Conservation (phyloP, 2,329 filamentous ascomycete species). For the Neofusicoccum parvum region DNA sequence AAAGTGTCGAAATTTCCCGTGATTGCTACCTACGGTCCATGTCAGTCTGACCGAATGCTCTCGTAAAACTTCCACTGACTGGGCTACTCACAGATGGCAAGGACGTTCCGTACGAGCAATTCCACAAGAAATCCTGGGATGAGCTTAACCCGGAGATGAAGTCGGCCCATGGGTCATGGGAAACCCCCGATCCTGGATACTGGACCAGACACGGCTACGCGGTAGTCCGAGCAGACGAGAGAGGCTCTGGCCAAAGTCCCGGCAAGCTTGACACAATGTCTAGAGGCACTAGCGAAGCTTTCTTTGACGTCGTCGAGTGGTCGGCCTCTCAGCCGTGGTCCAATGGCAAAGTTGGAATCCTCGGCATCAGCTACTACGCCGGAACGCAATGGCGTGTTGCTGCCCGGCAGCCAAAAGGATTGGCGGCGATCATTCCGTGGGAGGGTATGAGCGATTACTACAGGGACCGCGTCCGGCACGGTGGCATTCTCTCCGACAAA, state of each 20-base stretch:
- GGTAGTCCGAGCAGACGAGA: conserved; percentile 57
- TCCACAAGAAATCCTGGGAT: no score
- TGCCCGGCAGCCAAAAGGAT: conserved; percentile 42
- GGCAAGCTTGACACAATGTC: conserved; percentile 55
- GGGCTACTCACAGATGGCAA: no score
- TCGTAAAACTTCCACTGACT: no score
- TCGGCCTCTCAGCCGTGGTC: conserved; percentile 52
- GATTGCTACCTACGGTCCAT: no score
- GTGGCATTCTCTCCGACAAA: conserved; percentile 50
- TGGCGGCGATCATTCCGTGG: conserved; percentile 54
- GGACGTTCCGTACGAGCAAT: no score
- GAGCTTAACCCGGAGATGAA: no score
- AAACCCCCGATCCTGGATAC: conserved; percentile 60
- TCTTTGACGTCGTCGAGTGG: conserved; percentile 56
- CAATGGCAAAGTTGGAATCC: conserved; percentile 51
- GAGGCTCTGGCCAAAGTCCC: conserved; percentile 50
- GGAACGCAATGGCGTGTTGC: conserved; percentile 55
- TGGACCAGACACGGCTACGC: conserved; percentile 60
- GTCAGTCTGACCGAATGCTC: no score
- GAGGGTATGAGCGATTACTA: conserved; percentile 60
- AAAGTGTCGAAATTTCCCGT: no score
- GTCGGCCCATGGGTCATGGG: conserved; percentile 43
- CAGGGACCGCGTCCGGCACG: conserved; percentile 61
- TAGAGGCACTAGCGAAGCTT: conserved; percentile 51
- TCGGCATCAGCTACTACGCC: conserved; percentile 54